Percentiles rank a stretch among this genome's conserved stretches.
Evolutionary conservation across 352 stramenopile genomes (phyloP).

Genomic region (Phytophthora quininea): DNA sequence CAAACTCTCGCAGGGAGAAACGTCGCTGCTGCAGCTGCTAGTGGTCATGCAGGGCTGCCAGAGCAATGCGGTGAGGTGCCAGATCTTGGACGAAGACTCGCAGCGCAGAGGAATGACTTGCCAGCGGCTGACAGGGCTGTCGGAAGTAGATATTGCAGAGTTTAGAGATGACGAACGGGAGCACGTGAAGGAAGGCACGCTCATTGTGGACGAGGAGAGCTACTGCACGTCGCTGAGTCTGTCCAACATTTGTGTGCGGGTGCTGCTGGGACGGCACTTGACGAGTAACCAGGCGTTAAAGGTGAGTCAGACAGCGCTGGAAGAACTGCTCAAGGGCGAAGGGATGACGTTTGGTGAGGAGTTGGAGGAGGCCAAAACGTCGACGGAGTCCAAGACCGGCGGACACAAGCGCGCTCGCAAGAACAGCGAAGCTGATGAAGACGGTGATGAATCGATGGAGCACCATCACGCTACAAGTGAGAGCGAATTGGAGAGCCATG

Average conservation of each 20-base stretch:
- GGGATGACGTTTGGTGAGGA: slow-evolving; percentile 69
- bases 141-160: slow-evolving; percentile 87
- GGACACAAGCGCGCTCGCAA: slow-evolving; percentile 33
- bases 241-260: slow-evolving; percentile 83
- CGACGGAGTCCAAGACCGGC: slow-evolving; percentile 9
- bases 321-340: slow-evolving; percentile 77
- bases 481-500: slow-evolving; percentile 40
- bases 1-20: slow-evolving; percentile 73
- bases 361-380: slow-evolving; percentile 36
- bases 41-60: slow-evolving; percentile 86
- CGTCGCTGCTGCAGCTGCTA: slow-evolving; percentile 80
- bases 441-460: slow-evolving; percentile 23
- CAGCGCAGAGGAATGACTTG: slow-evolving; percentile 77
- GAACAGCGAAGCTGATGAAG: slow-evolving; percentile 19
- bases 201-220: slow-evolving; percentile 85
- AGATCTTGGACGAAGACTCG: slow-evolving; percentile 86
- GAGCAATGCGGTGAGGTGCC: slow-evolving; percentile 82
- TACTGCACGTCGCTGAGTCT: slow-evolving; percentile 78
- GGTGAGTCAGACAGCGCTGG: slow-evolving; percentile 84
- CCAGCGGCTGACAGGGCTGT: slow-evolving; percentile 78
- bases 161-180: slow-evolving; percentile 87
- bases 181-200: slow-evolving; percentile 88
- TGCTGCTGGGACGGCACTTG: slow-evolving; percentile 74
- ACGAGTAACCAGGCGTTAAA: slow-evolving; percentile 86
- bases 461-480: slow-evolving; percentile 30